These are phyloP conservation scores for Rhodocollybia butyracea DNA, from an alignment of 768 basidiomycete genomes.

Conservation along the genomic window DNA sequence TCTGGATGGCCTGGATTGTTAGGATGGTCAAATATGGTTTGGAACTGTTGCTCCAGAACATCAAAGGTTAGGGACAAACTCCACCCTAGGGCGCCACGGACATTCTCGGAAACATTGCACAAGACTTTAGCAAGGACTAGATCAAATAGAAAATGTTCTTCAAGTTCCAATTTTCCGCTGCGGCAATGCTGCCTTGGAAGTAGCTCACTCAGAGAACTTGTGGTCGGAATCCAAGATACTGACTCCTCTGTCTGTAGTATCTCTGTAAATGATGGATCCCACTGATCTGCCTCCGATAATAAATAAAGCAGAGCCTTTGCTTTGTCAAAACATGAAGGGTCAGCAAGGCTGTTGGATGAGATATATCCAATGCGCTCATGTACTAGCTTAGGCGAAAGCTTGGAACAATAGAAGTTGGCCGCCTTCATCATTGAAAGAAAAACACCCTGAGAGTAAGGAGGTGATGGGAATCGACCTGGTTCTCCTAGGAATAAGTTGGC, in stretches of 20 bases:
- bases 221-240: slow-evolving; percentile 36
- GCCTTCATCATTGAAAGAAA: slow-evolving; percentile 18
- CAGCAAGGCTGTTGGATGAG: slow-evolving; percentile 14
- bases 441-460: background rate
- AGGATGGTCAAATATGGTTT: background rate
- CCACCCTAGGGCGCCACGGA: slow-evolving; percentile 37
- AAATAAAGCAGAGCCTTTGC: slow-evolving; percentile 21
- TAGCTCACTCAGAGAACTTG: slow-evolving; percentile 18
- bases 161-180: slow-evolving; percentile 27
- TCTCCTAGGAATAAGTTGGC: slow-evolving; percentile 21
- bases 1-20: background rate
- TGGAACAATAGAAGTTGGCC: slow-evolving; percentile 23
- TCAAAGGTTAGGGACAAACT: slow-evolving; percentile 27
- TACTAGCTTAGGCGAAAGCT: slow-evolving; percentile 27
- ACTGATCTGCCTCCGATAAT: slow-evolving; percentile 15
- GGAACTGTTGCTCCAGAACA: slow-evolving; percentile 32
- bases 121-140: slow-evolving; percentile 33
- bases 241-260: slow-evolving; percentile 10
- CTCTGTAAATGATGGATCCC: slow-evolving; percentile 14
- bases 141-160: slow-evolving; percentile 33
- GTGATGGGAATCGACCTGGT: slow-evolving; percentile 13
- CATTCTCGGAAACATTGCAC: slow-evolving; percentile 14
- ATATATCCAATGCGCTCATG: slow-evolving; percentile 35
- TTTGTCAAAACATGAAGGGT: slow-evolving; percentile 5
- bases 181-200: slow-evolving; percentile 20